Conservation (phyloP, 495 filamentous ascomycete species). For the Patellaria atrata region DNA sequence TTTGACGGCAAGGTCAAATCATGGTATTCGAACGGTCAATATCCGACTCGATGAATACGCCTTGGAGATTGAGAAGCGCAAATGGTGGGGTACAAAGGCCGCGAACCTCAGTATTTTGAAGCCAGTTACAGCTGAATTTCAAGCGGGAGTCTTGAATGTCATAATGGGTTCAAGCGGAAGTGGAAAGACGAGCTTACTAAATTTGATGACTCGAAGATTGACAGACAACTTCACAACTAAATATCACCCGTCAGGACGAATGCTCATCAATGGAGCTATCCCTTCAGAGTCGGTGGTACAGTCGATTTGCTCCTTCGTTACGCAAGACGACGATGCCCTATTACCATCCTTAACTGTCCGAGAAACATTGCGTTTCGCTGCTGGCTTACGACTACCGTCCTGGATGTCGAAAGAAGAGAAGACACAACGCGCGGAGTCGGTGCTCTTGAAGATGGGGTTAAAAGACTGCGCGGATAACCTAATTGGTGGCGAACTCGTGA, state of each 20-base stretch:
- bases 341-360: conserved; percentile 60
- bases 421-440: conserved; percentile 48
- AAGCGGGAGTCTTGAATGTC: conserved; percentile 49
- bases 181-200: conserved; percentile 58
- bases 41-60: conserved; percentile 47
- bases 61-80: conserved; percentile 45
- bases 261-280: conserved; percentile 51
- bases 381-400: conserved; percentile 48
- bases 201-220: conserved; percentile 50
- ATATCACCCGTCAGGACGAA: conserved; percentile 41
- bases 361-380: conserved; percentile 55
- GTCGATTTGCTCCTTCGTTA: conserved; percentile 59
- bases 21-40: conserved; percentile 40
- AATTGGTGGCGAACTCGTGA: conserved; percentile 53
- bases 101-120: conserved; percentile 45
- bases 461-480: conserved; percentile 65
- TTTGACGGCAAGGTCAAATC: conserved; percentile 33
- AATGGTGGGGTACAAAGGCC: conserved; percentile 29
- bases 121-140: conserved; percentile 46
- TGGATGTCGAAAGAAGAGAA: conserved; percentile 55
- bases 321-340: conserved; percentile 60
- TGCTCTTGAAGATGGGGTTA: conserved; percentile 57
- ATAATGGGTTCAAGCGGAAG: conserved; percentile 69
- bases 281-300: conserved; percentile 49
- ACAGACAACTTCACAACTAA: conserved; percentile 38